phyloP scores from a whole-genome alignment of 495 filamentous ascomycete species.

The Hypoxylon lienhwacheense region DNA sequence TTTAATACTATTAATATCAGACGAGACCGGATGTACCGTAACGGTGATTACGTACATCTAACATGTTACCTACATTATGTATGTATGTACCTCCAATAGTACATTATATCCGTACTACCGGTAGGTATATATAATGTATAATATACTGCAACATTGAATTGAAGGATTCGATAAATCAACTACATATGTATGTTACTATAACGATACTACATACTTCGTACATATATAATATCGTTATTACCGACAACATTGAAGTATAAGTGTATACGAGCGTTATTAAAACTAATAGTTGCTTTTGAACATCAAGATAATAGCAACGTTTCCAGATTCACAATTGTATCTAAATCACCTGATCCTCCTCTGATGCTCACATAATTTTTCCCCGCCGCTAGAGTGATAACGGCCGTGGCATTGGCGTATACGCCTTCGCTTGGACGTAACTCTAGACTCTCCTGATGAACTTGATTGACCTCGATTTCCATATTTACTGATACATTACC shows the following conservation, averaged over 20 bases:
- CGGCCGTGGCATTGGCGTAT: slow-evolving; percentile 22
- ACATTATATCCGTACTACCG: no score
- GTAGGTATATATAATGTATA: no score
- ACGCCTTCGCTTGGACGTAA: slow-evolving; percentile 25
- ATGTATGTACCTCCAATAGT: no score
- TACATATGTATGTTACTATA: no score
- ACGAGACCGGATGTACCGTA: no score
- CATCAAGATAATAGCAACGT: slow-evolving; percentile 20
- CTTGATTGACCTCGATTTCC: slow-evolving; percentile 38
- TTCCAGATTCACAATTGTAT: slow-evolving; percentile 29
- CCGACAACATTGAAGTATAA: not conserved
- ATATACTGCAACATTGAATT: no score
- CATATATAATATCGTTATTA: no score
- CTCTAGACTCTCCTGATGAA: slow-evolving; percentile 9
- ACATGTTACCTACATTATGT: no score
- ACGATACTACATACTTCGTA: no score
- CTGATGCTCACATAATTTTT: slow-evolving; percentile 41
- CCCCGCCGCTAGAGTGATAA: slow-evolving; percentile 28
- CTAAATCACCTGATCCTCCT: slow-evolving; percentile 31
- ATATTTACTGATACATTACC: slow-evolving; percentile 20
- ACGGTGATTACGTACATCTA: no score
- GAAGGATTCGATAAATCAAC: no score
- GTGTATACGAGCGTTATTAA: not conserved
- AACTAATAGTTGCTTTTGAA: not conserved
- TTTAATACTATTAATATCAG: no score